These are phyloP conservation scores for Neobulgaria alba DNA, from an alignment of 2,329 filamentous ascomycete species.

Conservation along the genomic window DNA sequence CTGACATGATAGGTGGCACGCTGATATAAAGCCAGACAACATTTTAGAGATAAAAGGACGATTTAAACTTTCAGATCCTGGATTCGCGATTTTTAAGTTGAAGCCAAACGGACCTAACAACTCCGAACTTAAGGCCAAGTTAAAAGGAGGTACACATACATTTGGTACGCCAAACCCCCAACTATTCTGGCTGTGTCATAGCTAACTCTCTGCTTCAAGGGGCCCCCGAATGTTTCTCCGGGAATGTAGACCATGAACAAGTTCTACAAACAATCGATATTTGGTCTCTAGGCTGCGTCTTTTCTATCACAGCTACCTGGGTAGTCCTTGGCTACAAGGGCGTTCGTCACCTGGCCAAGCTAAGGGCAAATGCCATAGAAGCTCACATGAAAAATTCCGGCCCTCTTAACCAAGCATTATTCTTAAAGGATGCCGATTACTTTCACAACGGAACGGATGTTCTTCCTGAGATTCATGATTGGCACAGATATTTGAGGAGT, in stretches of 20 bases:
- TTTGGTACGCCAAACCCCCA: too few species aligned
- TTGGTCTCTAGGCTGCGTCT: constrained; percentile 34
- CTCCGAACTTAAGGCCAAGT: neutral
- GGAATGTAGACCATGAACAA: neutral
- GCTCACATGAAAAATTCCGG: neutral
- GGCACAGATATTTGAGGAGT: constrained; percentile 20
- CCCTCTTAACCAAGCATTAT: neutral
- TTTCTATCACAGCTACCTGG: constrained; percentile 33
- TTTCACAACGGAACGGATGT: constrained; percentile 23
- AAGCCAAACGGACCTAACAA: too few species aligned
- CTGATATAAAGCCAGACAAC: constrained; percentile 31
- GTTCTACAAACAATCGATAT: constrained; percentile 31
- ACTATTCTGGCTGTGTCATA: too few species aligned
- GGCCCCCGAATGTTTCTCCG: constrained; percentile 9
- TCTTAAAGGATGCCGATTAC: constrained; percentile 10
- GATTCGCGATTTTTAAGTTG: too few species aligned
- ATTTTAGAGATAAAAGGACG: constrained; percentile 26
- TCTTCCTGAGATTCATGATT: constrained; percentile 16
- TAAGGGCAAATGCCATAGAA: constrained; percentile 1
- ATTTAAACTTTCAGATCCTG: constrained; percentile 33
- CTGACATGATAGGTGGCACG: constrained; percentile 31
- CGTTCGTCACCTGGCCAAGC: constrained; percentile 22
- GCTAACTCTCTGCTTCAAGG: constrained; percentile 3
- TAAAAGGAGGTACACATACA: constrained; percentile 28
- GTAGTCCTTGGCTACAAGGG: constrained; percentile 30